Conservation (phyloP, 176 grass and related monocot species). For the Phoenix roebelenii region DNA sequence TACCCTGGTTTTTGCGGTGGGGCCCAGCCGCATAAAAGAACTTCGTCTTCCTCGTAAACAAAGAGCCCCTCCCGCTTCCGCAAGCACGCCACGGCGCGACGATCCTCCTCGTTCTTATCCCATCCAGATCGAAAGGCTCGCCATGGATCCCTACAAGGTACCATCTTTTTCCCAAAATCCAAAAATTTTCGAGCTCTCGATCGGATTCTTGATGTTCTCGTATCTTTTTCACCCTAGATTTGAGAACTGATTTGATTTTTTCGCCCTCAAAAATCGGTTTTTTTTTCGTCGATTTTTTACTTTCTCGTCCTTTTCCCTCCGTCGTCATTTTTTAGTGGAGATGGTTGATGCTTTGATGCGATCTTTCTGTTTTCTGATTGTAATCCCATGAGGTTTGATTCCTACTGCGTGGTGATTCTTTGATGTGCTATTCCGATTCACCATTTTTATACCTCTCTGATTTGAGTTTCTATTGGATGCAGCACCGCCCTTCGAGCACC, state of each 20-base stretch:
- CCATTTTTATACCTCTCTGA: too few species aligned
- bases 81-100: too few species aligned
- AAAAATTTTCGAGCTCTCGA: background rate
- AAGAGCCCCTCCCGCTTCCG: too few species aligned
- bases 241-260: background rate
- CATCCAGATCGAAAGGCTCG: background rate
- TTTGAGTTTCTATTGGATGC: background rate
- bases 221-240: background rate
- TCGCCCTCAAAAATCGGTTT: background rate
- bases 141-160: constrained; percentile 87
- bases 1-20: too few species aligned
- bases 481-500: constrained; percentile 53
- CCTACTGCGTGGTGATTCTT: too few species aligned
- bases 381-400: too few species aligned
- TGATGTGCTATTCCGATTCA: too few species aligned
- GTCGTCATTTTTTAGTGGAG: background rate
- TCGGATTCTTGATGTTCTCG: background rate
- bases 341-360: constrained; percentile 1
- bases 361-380: background rate
- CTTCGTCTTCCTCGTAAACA: too few species aligned
- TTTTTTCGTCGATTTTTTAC: too few species aligned
- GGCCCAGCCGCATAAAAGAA: too few species aligned
- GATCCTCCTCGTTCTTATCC: too few species aligned
- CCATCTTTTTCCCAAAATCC: background rate
- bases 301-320: background rate